Evolutionary conservation across 139 green algal species (phyloP).

Genomic region (Coelastrella sp.): DNA sequence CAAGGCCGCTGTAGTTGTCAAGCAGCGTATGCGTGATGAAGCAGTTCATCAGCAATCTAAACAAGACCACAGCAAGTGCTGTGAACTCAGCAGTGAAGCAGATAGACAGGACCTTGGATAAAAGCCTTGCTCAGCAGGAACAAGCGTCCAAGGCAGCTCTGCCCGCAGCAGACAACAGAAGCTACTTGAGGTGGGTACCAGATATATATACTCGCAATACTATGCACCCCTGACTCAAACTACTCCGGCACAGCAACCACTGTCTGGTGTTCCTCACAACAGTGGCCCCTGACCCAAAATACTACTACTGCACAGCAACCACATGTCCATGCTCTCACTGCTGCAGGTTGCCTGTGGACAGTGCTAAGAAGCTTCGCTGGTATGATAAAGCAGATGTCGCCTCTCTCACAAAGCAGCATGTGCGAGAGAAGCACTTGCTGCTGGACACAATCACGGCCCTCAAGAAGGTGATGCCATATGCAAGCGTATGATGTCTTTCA

Average conservation of each 20-base stretch:
- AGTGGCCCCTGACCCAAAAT: no score
- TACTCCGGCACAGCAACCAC: neutral
- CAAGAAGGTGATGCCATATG: conserved; percentile 27
- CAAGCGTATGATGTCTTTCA: neutral
- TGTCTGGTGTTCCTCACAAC: neutral
- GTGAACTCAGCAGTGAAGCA: conserved; percentile 37
- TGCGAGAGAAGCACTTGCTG: conserved; percentile 67
- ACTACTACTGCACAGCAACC: no score
- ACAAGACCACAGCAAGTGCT: conserved; percentile 29
- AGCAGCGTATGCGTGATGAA: no score
- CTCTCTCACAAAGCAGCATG: conserved; percentile 50
- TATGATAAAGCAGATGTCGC: conserved; percentile 73
- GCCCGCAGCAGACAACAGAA: neutral
- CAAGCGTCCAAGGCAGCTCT: neutral
- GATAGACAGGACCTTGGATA: conserved; percentile 15
- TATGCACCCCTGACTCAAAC: no score
- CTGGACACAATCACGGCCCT: conserved; percentile 62
- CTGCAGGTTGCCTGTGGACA: conserved; percentile 66
- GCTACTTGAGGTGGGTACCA: conserved; percentile 14
- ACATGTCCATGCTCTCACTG: neutral
- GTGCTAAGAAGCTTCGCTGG: conserved; percentile 69
- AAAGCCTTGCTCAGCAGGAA: conserved; percentile 1
- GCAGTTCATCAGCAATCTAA: conserved; percentile 32
- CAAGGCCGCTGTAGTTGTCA: no score
- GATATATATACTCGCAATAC: neutral